Base-by-base conservation (phyloP, 768 basidiomycete species). In the Calocybe cyanea region DNA sequence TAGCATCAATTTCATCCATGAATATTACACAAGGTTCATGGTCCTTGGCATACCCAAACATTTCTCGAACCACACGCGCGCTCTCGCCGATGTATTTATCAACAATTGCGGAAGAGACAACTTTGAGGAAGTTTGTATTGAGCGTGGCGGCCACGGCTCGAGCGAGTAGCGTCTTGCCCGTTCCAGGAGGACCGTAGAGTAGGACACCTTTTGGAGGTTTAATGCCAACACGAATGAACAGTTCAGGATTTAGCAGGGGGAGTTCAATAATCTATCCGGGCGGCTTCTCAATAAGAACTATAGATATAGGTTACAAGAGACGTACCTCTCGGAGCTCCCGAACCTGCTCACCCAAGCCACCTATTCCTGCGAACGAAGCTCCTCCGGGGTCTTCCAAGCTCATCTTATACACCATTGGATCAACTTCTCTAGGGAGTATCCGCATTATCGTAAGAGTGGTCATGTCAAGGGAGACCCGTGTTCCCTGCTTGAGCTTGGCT, bases 321-420 rank as follows among this genome's bases (percentile, higher is more conserved):
- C 78, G 43, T 57, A 88, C 90, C 75, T 99, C 96, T 52, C 96
- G 83, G 52, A 99, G 67, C 62, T 99, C 96, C 47, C 96, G 80
- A 38, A 99, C 94, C 72, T 99, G 96, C 51, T 98, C 96, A 35
- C 86, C 79, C 45, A 99, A 68, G 17, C 96, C 96, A 58, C 96
- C 96, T 43, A 99, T 97, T 50, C 93, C 94, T 1, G 95, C 95
- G 63, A 98, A 98, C 3, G 91, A 81, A 6, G 90, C 94, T 40
- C 87, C 87, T 70, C 92, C 93, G 2, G 96, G 92, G 59, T 98
- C 95, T 65, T 99, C 96, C 59, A 96, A 72, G 53, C 92, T 95
- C 96, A 98, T 99, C 71, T 97, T 98, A 75, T 99, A 99, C 9
- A 99, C 95, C 57, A 95, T 70, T 13, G 96, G 96, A 62, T 99